Percentiles rank a stretch among this genome's conserved stretches.
These are phyloP conservation scores for Arbutus unedo DNA, from an alignment of 148 eudicot genomes.

Conservation along the genomic window DNA sequence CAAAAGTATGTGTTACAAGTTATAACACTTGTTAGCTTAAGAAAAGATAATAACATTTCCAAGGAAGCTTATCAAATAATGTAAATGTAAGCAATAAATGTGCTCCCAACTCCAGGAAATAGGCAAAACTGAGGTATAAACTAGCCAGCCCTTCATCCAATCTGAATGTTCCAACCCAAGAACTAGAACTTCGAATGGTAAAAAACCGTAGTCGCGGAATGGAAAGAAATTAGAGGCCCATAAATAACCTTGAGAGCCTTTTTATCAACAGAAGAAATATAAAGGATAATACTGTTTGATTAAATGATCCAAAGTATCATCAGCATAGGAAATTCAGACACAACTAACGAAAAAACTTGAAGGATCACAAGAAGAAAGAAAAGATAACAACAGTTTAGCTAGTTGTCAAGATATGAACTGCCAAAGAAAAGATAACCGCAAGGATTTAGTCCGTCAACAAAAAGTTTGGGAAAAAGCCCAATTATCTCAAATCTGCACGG, in stretches of 20 bases:
- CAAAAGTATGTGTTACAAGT: background rate
- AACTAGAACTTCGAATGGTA: background rate
- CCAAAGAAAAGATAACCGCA: too few species aligned
- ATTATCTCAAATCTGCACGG: background rate
- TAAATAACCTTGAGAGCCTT: too few species aligned
- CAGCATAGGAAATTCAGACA: too few species aligned
- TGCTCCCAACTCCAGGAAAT: background rate
- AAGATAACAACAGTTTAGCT: too few species aligned
- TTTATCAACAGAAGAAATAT: too few species aligned
- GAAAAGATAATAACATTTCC: background rate
- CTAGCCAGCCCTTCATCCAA: background rate
- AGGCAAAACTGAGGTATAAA: background rate
- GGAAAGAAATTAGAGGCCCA: background rate
- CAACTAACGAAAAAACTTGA: too few species aligned
- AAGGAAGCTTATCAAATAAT: background rate
- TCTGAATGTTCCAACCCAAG: background rate
- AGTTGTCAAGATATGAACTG: too few species aligned
- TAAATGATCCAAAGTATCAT: too few species aligned
- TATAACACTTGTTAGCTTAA: background rate
- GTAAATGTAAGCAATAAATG: background rate
- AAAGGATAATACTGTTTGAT: too few species aligned
- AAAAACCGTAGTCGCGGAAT: background rate
- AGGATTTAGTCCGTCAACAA: background rate
- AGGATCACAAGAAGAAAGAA: too few species aligned
- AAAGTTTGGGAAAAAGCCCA: background rate